These are phyloP conservation scores for Aspergillus nomiae DNA, from an alignment of 2,329 filamentous ascomycete genomes.

Conservation along the genomic window DNA sequence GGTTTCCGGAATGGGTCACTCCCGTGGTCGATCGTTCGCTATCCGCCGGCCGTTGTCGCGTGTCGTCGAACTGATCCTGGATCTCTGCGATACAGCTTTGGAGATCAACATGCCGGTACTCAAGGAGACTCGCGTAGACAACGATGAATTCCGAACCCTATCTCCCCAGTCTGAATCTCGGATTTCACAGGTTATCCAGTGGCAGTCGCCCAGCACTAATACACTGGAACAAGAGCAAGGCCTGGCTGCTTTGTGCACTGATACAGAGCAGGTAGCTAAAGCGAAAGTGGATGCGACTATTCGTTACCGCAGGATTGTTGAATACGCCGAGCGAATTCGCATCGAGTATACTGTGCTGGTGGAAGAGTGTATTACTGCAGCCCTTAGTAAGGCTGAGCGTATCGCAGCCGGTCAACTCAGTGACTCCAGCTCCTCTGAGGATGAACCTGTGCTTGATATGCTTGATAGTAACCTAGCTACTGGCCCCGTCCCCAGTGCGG, in stretches of 20 bases:
- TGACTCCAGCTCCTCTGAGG: slow-evolving; percentile 69
- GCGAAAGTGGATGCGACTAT: slow-evolving; percentile 92
- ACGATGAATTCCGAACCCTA: slow-evolving; percentile 82
- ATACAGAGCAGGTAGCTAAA: slow-evolving; percentile 81
- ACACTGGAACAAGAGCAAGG: slow-evolving; percentile 93
- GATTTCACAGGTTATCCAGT: slow-evolving; percentile 91
- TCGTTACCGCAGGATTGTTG: slow-evolving; percentile 86
- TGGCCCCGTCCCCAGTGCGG: slow-evolving; percentile 10
- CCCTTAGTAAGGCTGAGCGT: slow-evolving; percentile 82
- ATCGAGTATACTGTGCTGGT: slow-evolving; percentile 91
- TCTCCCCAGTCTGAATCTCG: slow-evolving; percentile 95
- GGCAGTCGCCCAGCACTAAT: slow-evolving; percentile 91
- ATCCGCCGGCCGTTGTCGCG: slow-evolving; percentile 85
- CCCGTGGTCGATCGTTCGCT: slow-evolving; percentile 83
- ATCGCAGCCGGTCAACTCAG: slow-evolving; percentile 84
- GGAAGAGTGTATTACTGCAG: slow-evolving; percentile 92
- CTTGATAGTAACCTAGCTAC: slow-evolving; percentile 13
- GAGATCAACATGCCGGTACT: slow-evolving; percentile 94
- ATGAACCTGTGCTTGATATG: slow-evolving; percentile 50
- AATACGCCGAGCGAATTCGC: slow-evolving; percentile 93
- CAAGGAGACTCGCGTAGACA: slow-evolving; percentile 71
- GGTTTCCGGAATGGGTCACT: slow-evolving; percentile 70
- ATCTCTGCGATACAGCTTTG: slow-evolving; percentile 91
- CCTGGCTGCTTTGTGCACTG: slow-evolving; percentile 79
- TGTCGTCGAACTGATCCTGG: slow-evolving; percentile 91